Evolutionary conservation across 257 asterid genomes (phyloP).

Genomic region (Handroanthus guayacan): DNA sequence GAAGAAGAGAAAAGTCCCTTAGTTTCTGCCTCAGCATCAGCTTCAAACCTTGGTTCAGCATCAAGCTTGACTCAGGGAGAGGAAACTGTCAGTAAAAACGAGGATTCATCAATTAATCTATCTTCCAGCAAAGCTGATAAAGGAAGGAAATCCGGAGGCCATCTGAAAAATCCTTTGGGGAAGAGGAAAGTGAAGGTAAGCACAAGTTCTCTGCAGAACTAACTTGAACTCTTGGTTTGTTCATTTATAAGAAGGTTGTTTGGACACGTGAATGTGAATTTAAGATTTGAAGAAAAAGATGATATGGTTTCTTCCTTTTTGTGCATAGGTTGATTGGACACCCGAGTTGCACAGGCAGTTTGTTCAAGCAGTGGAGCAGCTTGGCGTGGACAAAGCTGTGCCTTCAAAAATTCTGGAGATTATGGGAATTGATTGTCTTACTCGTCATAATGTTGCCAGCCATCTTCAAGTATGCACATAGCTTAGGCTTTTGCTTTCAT

Average conservation of each 20-base stretch:
- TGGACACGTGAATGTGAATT: background rate
- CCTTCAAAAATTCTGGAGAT: constrained; percentile 93
- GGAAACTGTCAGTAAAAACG: constrained; percentile 37
- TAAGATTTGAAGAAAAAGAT: constrained; percentile 33
- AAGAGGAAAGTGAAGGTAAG: constrained; percentile 85
- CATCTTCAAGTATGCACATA: constrained; percentile 79
- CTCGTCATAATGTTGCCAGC: constrained; percentile 96
- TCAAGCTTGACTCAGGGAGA: constrained; percentile 46
- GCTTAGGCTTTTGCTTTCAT: background rate
- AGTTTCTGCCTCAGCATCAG: constrained; percentile 25
- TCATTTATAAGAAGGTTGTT: background rate
- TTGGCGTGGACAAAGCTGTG: constrained; percentile 94
- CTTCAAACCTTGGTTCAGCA: constrained; percentile 40
- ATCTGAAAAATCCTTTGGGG: constrained; percentile 54
- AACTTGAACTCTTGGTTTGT: constrained; percentile 34
- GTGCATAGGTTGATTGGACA: constrained; percentile 92
- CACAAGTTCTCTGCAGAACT: background rate
- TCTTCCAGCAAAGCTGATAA: constrained; percentile 41
- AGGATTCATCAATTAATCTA: constrained; percentile 30
- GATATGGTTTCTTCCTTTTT: background rate
- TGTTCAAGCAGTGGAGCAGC: constrained; percentile 94
- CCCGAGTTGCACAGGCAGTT: constrained; percentile 90
- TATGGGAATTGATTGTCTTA: constrained; percentile 95
- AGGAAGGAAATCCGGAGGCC: constrained; percentile 55
- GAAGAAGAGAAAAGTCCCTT: constrained; percentile 29